Evolutionary conservation across 306 rosid genomes (phyloP), one percentile per base, ranked within the genome.

Genomic region (Sindora glabra): DNA sequence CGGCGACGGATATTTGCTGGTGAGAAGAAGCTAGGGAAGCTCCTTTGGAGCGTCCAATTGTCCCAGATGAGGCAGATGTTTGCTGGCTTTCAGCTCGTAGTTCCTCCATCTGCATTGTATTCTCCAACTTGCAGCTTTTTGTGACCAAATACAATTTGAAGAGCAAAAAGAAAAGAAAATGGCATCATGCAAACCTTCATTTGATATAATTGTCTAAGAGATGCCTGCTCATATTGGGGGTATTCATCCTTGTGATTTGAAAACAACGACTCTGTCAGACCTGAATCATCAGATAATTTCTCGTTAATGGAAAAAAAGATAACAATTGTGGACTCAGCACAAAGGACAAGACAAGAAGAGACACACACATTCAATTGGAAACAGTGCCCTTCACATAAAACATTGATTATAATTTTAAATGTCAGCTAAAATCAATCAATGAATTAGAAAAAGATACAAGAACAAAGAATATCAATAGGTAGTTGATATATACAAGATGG

Each of bases 1-100:
- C 90, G 60, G 99, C 84, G 53, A 94, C 97, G 73, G 99, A 94
- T 76, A 94, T 89, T 86, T 89, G 97, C 68, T 80, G 97, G 71
- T 83, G 90, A 56, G 94, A 86, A 70, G 90, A 66, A 74, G 90
- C 71, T 48, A 82, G 70, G 0, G 97, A 51, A 74, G 91, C 80
- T 64, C 99, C 94, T 78, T 77, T 94, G 15, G 97, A 71, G 56
- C 97, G 99, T 38, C 97, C 99, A 39, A 86, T 77, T 66, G 99
- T 68, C 58, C 99, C 99, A 75, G 84, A 72, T 40, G 95, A 80
- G 48, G 89, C 97, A 73, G 95, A 65, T 40, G 56, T 67, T 78
- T 77, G 97, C 69, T 80, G 97, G 73, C 59, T 79, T 82, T 94
- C 99, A 44, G 91, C 86, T 71, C 77, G 84, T 47, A 94, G 70